phyloP scores from a whole-genome alignment of 2,329 filamentous ascomycete species.

The Anthostomella pinea region DNA sequence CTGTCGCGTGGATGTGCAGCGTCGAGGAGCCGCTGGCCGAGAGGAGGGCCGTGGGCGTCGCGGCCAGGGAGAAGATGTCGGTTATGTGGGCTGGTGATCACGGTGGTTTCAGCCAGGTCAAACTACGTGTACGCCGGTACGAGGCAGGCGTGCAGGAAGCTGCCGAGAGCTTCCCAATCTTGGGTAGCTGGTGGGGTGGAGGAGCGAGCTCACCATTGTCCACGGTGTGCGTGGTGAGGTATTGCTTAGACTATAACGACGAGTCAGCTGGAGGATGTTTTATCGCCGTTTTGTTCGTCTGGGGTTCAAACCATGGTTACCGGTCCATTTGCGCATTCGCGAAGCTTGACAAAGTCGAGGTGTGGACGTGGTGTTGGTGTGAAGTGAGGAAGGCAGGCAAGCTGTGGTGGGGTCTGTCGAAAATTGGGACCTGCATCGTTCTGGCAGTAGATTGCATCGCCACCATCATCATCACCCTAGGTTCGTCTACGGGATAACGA shows the following conservation, averaged over 20 bases:
- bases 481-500: too few relatives aligned
- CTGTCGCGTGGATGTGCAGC: constrained; percentile 76
- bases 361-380: constrained; percentile 12
- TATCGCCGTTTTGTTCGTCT: background rate
- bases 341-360: too few relatives aligned
- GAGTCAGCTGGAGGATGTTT: background rate
- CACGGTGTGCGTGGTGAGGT: constrained; percentile 87
- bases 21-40: constrained; percentile 83
- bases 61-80: constrained; percentile 80
- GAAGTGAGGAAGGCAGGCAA: constrained; percentile 19
- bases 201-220: constrained; percentile 64
- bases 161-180: constrained; percentile 16
- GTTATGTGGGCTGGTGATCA: constrained; percentile 80
- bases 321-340: constrained; percentile 34
- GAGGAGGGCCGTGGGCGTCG: constrained; percentile 70
- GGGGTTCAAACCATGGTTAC: constrained; percentile 38
- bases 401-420: constrained; percentile 28
- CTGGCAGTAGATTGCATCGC: background rate
- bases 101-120: too few relatives aligned
- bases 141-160: too few relatives aligned
- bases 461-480: too few relatives aligned
- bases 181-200: constrained; percentile 2
- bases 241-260: constrained; percentile 91
- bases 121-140: too few relatives aligned
- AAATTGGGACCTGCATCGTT: constrained; percentile 9